phyloP scores from a whole-genome alignment of 257 asterid species.

The Nicotiana benthamiana region DNA sequence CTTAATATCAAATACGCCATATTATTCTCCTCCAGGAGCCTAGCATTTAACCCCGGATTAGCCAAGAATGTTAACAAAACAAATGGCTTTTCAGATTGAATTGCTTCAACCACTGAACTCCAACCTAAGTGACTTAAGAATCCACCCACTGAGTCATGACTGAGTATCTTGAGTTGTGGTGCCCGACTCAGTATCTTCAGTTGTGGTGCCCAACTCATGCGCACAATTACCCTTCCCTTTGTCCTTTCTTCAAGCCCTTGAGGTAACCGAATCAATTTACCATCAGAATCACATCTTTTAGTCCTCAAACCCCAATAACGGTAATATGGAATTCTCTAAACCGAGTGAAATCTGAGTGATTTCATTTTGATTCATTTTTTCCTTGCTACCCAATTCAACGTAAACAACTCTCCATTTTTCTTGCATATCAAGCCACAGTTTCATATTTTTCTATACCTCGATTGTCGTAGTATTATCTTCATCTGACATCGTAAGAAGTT shows the following conservation, averaged over 20 bases:
- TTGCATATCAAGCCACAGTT: not conserved
- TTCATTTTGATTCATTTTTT: too few species aligned
- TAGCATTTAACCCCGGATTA: conserved; percentile 23
- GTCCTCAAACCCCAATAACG: too few species aligned
- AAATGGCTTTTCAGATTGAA: conserved; percentile 14
- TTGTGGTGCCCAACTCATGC: conserved; percentile 28
- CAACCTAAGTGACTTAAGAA: conserved; percentile 30
- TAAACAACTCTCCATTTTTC: not conserved
- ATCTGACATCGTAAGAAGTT: not conserved
- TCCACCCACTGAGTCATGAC: conserved; percentile 29
- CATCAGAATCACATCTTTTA: not conserved
- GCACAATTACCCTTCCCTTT: conserved; percentile 15
- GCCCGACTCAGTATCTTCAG: conserved; percentile 17
- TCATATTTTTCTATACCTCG: not conserved
- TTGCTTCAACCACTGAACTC: conserved; percentile 26
- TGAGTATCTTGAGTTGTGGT: too few species aligned
- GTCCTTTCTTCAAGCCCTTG: conserved; percentile 22
- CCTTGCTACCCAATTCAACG: not conserved
- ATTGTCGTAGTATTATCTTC: not conserved
- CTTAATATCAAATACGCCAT: conserved; percentile 7
- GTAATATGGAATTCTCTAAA: too few species aligned
- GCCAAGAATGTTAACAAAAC: conserved; percentile 16
- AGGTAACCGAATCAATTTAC: conserved; percentile 2
- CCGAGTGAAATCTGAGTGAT: too few species aligned
- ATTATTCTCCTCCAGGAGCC: conserved; percentile 14